These are phyloP conservation scores for Agapanthus africanus DNA, from an alignment of 106 monocot species.

Conservation along the genomic window DNA sequence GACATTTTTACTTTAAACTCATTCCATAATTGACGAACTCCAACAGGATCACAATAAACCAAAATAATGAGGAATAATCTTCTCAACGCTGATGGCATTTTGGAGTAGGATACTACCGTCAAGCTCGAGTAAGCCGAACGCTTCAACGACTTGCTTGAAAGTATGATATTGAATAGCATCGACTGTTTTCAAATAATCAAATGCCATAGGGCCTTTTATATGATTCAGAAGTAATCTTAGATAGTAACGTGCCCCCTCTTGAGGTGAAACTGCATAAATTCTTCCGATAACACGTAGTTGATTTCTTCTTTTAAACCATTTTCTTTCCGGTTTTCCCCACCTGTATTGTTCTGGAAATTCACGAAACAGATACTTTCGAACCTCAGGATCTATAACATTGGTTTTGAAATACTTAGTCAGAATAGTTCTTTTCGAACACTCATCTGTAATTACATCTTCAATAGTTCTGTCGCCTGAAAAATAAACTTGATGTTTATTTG, in stretches of 20 bases:
- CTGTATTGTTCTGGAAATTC: slow-evolving; percentile 10
- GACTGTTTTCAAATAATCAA: too few species aligned
- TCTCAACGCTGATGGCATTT: too few species aligned
- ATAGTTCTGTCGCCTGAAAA: not conserved
- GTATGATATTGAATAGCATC: too few species aligned
- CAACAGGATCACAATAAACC: too few species aligned
- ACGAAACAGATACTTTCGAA: not conserved
- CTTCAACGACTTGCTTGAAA: too few species aligned
- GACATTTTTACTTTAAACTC: too few species aligned
- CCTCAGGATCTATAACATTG: not conserved
- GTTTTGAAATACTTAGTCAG: slow-evolving; percentile 6
- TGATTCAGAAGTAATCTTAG: slow-evolving; percentile 12
- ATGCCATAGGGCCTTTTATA: slow-evolving; percentile 11
- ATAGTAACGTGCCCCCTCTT: slow-evolving; percentile 8
- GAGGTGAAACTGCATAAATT: not conserved
- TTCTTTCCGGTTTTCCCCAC: not conserved
- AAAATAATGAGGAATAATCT: too few species aligned
- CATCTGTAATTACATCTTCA: not conserved
- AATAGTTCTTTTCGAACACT: not conserved
- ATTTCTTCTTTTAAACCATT: not conserved
- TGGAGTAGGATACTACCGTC: too few species aligned
- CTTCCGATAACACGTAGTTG: not conserved
- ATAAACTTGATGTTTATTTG: not conserved
- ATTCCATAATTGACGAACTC: too few species aligned
- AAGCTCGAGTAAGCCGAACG: too few species aligned